Evolutionary conservation across 139 green algal genomes (phyloP).

Genomic region (Volvox reticuliferus): DNA sequence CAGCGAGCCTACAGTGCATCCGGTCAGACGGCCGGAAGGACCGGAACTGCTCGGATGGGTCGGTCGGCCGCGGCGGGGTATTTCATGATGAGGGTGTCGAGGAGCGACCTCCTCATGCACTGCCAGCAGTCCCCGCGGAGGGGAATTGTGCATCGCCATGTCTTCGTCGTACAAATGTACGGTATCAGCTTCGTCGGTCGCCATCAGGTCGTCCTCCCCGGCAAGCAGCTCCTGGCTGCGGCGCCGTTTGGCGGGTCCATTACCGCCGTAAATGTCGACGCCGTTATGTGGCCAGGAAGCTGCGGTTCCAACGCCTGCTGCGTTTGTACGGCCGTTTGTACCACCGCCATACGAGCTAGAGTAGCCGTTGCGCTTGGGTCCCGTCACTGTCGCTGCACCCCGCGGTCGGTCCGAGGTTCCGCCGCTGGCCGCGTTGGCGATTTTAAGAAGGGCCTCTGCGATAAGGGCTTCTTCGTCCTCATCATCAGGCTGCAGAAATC

Average conservation of each 20-base stretch:
- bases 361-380: conserved; percentile 25
- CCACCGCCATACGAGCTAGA: not conserved
- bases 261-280: no score
- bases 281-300: no score
- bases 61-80: not conserved
- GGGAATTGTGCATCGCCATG: not conserved
- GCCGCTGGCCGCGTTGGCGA: not conserved
- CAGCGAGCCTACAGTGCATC: no score
- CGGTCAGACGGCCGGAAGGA: no score
- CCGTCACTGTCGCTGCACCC: not conserved
- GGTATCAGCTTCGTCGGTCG: not conserved
- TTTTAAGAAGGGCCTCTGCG: conserved; percentile 10
- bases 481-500: not conserved
- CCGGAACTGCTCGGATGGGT: no score
- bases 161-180: not conserved
- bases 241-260: conserved; percentile 5
- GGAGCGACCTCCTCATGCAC: no score
- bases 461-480: conserved; percentile 39
- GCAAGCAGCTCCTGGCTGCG: conserved; percentile 30
- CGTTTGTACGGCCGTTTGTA: not conserved
- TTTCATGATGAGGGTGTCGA: not conserved
- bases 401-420: not conserved
- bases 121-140: not conserved
- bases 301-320: not conserved
- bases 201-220: conserved; percentile 5